These are phyloP conservation scores for Candida koratica DNA, from an alignment of 805 yeast genomes.

Conservation along the genomic window DNA sequence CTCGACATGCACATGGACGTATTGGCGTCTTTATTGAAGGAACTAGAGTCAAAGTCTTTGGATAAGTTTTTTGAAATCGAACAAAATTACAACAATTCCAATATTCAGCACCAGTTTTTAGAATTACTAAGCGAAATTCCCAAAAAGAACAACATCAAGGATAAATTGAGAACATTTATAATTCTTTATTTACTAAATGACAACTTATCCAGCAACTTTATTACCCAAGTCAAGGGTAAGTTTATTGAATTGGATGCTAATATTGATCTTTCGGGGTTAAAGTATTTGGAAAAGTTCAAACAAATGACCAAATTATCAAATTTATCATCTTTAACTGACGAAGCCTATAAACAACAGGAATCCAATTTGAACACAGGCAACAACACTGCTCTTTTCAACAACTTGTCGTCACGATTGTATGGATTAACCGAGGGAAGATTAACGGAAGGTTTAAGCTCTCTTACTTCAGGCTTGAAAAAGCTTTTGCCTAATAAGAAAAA, in stretches of 20 bases:
- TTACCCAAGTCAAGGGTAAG: conserved; percentile 57
- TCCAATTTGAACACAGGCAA: conserved; percentile 24
- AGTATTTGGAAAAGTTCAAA: conserved; percentile 75
- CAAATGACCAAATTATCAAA: conserved; percentile 40
- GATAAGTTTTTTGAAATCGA: conserved; percentile 94
- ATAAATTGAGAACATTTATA: conserved; percentile 84
- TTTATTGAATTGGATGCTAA: conserved; percentile 49
- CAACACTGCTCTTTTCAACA: conserved; percentile 61
- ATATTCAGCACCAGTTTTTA: conserved; percentile 54
- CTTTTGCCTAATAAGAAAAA: conserved; percentile 83
- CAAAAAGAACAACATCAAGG: conserved; percentile 54
- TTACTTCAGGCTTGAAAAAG: conserved; percentile 83
- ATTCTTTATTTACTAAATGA: conserved; percentile 63
- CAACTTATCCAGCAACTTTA: conserved; percentile 32
- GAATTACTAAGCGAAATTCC: conserved; percentile 51
- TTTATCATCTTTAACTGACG: conserved; percentile 17
- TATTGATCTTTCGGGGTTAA: conserved; percentile 59
- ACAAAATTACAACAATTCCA: conserved; percentile 67
- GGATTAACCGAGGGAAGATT: conserved; percentile 79
- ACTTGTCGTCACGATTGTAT: conserved; percentile 70
- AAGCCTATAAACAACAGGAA: conserved; percentile 13
- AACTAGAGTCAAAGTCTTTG: conserved; percentile 78
- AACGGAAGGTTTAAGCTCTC: conserved; percentile 84
- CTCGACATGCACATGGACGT: conserved; percentile 98
- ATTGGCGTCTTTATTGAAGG: conserved; percentile 75